Evolutionary conservation across 2,329 filamentous ascomycete species (phyloP).

Genomic region (Trichoderma sp.): DNA sequence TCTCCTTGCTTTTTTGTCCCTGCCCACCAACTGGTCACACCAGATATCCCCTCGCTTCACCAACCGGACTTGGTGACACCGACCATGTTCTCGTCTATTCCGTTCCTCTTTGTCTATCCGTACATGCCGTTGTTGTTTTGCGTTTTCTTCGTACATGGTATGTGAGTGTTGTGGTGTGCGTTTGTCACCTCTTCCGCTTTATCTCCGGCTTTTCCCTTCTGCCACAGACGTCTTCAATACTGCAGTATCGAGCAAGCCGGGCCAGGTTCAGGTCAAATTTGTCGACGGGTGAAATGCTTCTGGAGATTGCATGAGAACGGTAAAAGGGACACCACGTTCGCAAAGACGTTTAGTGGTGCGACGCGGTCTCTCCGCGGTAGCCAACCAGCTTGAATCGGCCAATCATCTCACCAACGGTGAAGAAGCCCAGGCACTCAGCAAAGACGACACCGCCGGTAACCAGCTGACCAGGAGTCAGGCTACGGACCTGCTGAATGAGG

Average conservation of each 20-base stretch:
- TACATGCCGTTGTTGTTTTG: constrained; percentile 22
- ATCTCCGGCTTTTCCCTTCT: neutral
- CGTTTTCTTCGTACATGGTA: constrained; percentile 7
- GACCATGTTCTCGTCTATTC: constrained; percentile 23
- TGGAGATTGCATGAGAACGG: constrained; percentile 1
- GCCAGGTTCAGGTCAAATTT: neutral
- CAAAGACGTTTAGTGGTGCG: constrained; percentile 57
- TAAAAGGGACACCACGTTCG: neutral
- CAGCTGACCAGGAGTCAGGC: constrained; percentile 71
- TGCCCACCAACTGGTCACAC: constrained; percentile 15
- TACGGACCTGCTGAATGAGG: constrained; percentile 62
- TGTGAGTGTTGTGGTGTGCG: constrained; percentile 7
- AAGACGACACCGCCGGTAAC: constrained; percentile 73
- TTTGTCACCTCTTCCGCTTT: constrained; percentile 7
- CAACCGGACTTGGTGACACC: constrained; percentile 2
- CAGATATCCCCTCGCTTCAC: constrained; percentile 15
- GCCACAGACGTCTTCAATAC: constrained; percentile 1
- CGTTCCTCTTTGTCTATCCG: constrained; percentile 26
- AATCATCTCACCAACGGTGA: constrained; percentile 96
- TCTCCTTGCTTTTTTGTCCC: neutral
- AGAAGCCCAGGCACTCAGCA: constrained; percentile 93
- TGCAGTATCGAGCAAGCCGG: neutral
- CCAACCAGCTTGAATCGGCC: constrained; percentile 94
- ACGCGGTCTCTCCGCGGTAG: constrained; percentile 73
- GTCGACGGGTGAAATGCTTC: neutral